Evolutionary conservation across 495 filamentous ascomycete genomes (phyloP).

Genomic region (Penicillium antarcticum): DNA sequence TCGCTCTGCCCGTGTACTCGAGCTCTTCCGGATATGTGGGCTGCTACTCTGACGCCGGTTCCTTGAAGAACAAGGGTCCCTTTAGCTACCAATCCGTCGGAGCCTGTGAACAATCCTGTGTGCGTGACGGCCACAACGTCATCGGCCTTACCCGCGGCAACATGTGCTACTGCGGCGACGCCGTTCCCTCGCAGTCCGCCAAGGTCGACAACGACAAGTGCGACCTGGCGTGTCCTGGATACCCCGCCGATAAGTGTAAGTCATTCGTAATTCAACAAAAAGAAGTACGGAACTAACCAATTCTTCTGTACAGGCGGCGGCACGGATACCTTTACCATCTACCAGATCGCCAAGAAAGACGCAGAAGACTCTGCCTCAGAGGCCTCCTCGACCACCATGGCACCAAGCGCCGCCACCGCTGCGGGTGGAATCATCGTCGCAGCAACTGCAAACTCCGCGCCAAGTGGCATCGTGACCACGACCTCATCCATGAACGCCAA

Average conservation of each 20-base stretch:
- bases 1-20: slow-evolving; percentile 20
- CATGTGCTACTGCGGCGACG: slow-evolving; percentile 36
- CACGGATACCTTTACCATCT: slow-evolving; percentile 25
- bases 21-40: slow-evolving; percentile 15
- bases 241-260: slow-evolving; percentile 30
- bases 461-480: slow-evolving; percentile 20
- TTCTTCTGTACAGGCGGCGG: slow-evolving; percentile 32
- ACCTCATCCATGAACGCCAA: slow-evolving; percentile 6
- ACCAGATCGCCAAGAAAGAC: slow-evolving; percentile 3
- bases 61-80: slow-evolving; percentile 16
- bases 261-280: not conserved
- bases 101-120: slow-evolving; percentile 32
- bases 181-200: slow-evolving; percentile 22
- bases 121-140: slow-evolving; percentile 20
- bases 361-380: not conserved
- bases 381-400: not conserved
- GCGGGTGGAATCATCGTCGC: slow-evolving; percentile 29
- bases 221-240: slow-evolving; percentile 31
- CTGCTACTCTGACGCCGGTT: slow-evolving; percentile 33
- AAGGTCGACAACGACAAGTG: slow-evolving; percentile 34
- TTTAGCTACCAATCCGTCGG: slow-evolving; percentile 28
- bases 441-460: slow-evolving; percentile 10
- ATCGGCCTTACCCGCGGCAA: slow-evolving; percentile 29
- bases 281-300: not conserved
- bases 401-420: slow-evolving; percentile 12